phyloP scores from a whole-genome alignment of 192 early-diverging fungal genomes.

The Coemansia nantahalensis region DNA sequence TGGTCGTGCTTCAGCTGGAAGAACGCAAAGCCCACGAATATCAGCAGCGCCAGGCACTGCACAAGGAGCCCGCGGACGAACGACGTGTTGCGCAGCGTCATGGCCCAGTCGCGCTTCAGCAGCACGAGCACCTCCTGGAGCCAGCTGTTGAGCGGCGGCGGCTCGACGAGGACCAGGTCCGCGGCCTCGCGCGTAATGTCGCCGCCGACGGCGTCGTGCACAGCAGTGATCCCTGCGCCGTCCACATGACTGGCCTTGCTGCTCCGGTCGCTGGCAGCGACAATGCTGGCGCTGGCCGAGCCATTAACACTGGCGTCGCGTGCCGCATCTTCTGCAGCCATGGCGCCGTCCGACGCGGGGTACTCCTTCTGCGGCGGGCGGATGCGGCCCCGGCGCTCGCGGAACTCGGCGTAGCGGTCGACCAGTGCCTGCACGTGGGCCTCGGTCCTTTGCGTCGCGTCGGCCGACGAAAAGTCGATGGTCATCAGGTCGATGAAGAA shows the following conservation, averaged over 20 bases:
- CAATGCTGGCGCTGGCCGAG: constrained; percentile 8
- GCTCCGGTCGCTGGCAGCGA: not conserved
- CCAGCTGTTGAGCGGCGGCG: constrained; percentile 39
- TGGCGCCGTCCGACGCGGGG: not conserved
- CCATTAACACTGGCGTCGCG: too few species aligned
- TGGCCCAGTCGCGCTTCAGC: constrained; percentile 34
- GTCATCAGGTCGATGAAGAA: constrained; percentile 62
- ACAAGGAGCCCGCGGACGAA: constrained; percentile 24
- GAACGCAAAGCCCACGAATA: constrained; percentile 58
- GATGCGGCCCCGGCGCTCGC: not conserved
- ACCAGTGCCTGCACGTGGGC: constrained; percentile 36
- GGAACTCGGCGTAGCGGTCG: constrained; percentile 20
- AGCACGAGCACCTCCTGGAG: constrained; percentile 19
- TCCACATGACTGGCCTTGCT: constrained; percentile 1
- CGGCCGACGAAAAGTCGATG: constrained; percentile 41
- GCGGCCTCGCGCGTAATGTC: constrained; percentile 37
- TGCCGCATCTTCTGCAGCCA: not conserved
- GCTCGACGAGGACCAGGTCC: constrained; percentile 20
- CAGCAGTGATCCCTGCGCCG: not conserved
- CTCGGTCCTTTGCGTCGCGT: constrained; percentile 29
- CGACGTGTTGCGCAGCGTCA: constrained; percentile 19
- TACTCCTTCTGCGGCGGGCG: not conserved
- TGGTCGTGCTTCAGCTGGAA: constrained; percentile 45
- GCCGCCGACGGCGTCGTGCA: constrained; percentile 1
- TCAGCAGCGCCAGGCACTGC: constrained; percentile 27